Base-by-base conservation (phyloP, 2,329 filamentous ascomycete genomes). In the Tolypocladium ophioglossoides region DNA sequence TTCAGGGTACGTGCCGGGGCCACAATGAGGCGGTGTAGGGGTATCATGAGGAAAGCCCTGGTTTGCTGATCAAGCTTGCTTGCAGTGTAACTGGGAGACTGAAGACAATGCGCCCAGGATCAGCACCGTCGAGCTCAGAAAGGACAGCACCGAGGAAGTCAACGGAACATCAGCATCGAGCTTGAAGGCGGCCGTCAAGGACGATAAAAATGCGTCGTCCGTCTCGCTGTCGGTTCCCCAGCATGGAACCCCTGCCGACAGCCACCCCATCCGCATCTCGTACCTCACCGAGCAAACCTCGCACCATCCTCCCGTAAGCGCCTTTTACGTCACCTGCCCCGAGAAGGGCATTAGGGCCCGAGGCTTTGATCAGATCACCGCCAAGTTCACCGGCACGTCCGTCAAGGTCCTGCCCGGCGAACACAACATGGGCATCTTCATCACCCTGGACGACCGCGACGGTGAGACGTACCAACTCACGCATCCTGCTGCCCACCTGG, bases 241-340 rank as follows among this genome's bases (percentile, higher is more conserved):
- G 63, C 68, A 75, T 57, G 66, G 63, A 39, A 69, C 72, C n/a
- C 59, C 71, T 48, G 60, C 71, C 14, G 75, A 76, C 52, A 72
- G 70, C 56, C 79, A 77, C 32, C 63, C 65, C n/a, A 80, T 96
- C 62, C 88, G 86, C 62, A 83, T 99, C 62, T 96, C 91, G 11
- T 99, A 95, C 68, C 78, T 99, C 57, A 97, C 94, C 30, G 94
- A 99, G 72, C 94, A 99, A 73, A 99, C 94, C 10, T 96, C 91
- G 9, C 94, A 99, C 65, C 94, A 99, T 71, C 94, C 94, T 37
- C 94, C 94, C 11, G 92, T 99, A 60, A 97, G 92, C 62, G 94
- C 94, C 16, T 99, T 95, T 71, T 92, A 89, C 69, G 85, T 96
- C 59, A 86, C 91, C 66, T 99, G 94, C 66, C 91, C 91, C 0